Conservation (phyloP, 805 yeast species). For the Phaffomyces thermotolerans region DNA sequence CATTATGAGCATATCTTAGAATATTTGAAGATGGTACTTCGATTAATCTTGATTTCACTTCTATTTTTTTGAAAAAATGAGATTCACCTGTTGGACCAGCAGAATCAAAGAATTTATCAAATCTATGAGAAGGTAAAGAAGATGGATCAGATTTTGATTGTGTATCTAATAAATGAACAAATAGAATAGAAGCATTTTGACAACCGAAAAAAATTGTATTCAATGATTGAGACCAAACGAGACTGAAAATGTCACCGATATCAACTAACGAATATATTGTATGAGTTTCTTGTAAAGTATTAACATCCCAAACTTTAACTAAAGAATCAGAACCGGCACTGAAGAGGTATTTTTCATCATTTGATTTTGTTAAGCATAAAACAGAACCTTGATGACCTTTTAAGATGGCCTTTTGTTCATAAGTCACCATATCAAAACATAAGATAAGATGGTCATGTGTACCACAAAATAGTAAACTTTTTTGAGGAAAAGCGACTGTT, state of each 20-base stretch:
- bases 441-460: conserved; percentile 79
- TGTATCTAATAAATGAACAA: conserved; percentile 40
- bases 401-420: conserved; percentile 44
- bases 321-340: conserved; percentile 89
- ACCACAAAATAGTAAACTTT: conserved; percentile 70
- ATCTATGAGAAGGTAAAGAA: conserved; percentile 57
- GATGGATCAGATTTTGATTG: conserved; percentile 25
- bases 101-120: conserved; percentile 84
- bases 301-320: conserved; percentile 76
- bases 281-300: conserved; percentile 41
- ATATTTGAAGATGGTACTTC: conserved; percentile 65
- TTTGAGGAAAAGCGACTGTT: conserved; percentile 51
- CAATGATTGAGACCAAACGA: conserved; percentile 55
- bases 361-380: conserved; percentile 52
- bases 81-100: conserved; percentile 68
- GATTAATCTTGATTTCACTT: conserved; percentile 31
- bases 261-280: conserved; percentile 80
- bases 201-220: conserved; percentile 77
- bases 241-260: conserved; percentile 88
- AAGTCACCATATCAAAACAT: conserved; percentile 61
- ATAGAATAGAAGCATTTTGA: conserved; percentile 84
- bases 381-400: conserved; percentile 72
- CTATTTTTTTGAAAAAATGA: background rate
- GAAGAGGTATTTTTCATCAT: conserved; percentile 52
- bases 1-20: conserved; percentile 81